Evolutionary conservation across 495 filamentous ascomycete species (phyloP).

Genomic region (Lasiosphaeria ovina): DNA sequence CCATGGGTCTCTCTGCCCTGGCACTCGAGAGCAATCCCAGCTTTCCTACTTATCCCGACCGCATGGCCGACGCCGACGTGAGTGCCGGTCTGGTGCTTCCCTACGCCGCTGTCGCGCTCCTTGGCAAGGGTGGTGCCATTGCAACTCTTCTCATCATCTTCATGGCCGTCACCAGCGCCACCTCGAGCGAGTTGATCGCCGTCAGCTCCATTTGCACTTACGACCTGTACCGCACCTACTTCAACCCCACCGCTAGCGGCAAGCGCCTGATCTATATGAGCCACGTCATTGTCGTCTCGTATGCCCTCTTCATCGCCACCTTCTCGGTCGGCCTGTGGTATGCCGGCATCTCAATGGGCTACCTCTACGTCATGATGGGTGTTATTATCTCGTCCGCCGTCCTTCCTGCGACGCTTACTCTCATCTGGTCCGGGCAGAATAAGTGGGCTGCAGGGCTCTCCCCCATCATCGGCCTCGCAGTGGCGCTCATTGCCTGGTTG

Average conservation of each 20-base stretch:
- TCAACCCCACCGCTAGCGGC: constrained; percentile 64
- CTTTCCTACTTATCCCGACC: constrained; percentile 70
- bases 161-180: constrained; percentile 93
- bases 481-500: constrained; percentile 83
- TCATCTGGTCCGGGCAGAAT: constrained; percentile 83
- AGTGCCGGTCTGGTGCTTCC: constrained; percentile 85
- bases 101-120: constrained; percentile 81
- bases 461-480: constrained; percentile 73
- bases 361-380: constrained; percentile 84
- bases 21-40: constrained; percentile 73
- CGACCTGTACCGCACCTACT: constrained; percentile 77
- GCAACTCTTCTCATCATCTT: constrained; percentile 85
- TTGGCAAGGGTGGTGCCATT: constrained; percentile 84
- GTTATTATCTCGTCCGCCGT: constrained; percentile 87
- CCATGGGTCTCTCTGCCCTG: constrained; percentile 88
- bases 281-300: constrained; percentile 71
- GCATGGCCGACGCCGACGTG: constrained; percentile 74
- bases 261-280: constrained; percentile 82
- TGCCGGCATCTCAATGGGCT: constrained; percentile 55
- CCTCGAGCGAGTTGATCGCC: constrained; percentile 86
- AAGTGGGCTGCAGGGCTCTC: constrained; percentile 72
- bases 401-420: constrained; percentile 74
- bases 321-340: constrained; percentile 82
- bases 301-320: constrained; percentile 78
- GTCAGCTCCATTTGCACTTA: constrained; percentile 93